Evolutionary conservation across 176 grass and related monocot genomes (phyloP), one percentile per base, ranked within the genome.

Genomic region (Miscanthus lutarioriparius): DNA sequence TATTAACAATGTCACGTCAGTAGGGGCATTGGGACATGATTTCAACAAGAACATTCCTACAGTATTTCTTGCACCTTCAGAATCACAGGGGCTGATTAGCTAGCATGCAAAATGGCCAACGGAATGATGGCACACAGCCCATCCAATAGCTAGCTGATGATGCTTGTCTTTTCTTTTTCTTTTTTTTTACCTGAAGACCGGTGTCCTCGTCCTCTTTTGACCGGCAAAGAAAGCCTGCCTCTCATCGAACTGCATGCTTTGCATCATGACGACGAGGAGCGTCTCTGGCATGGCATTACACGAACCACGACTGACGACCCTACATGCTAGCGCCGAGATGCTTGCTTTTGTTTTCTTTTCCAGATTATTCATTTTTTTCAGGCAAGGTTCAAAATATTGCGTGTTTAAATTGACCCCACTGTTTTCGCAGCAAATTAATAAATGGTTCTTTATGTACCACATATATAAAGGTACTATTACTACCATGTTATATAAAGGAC

Each of bases 121-220:
- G 36, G 48, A 80, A 89, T 89, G 68, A 89, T 89, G 45, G 20
- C 56, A 59, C 36, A 40, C 45, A 28, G 25, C 14, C 5, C 83
- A 79, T 73, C 56, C 33, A 73, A 48, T 33, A 9, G 40, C 26
- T 65, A 4, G 51, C 26, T 83, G 30, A 77, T 64, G 64, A 83
- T 72, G 64, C 2, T 28, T 65, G 23, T 76, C 64, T n/a, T n/a
- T n/a, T n/a, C n/a, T n/a, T 23, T 26, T 67, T 15, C 0, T 2
- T 38, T 27, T 74, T 86, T 87, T 39, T 28, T 74, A 81, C 70
- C 78, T 76, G 71, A 76, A 87, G 48, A 87, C 72, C 72, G 64
- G 79, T 82, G 72, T 3, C 72, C n/a, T 51, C 48, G 49, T 20
- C 49, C 51, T 48, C 41, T 83, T 88, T 88, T 88, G 86, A 88